Evolutionary conservation across 2,329 filamentous ascomycete genomes (phyloP).

Genomic region (Dissoconium aciculare): DNA sequence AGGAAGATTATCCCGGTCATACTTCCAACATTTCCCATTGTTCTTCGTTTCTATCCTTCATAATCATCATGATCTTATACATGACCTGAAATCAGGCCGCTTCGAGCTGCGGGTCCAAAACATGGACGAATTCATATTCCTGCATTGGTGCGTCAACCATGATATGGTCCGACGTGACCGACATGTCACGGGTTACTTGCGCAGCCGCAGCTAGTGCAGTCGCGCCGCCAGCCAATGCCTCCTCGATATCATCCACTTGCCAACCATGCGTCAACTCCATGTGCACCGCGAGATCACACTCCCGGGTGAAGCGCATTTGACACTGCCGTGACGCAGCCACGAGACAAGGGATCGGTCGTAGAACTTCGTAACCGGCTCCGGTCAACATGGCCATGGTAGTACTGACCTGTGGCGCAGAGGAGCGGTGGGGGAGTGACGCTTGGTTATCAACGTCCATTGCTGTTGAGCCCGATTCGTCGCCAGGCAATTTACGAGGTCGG

Average conservation of each 20-base stretch:
- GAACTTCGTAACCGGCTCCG: conserved; percentile 40
- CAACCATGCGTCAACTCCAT: conserved; percentile 32
- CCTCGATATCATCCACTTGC: conserved; percentile 25
- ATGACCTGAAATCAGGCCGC: too few relatives aligned
- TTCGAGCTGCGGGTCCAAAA: too few relatives aligned
- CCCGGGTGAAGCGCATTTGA: conserved; percentile 39
- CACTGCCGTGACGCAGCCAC: conserved; percentile 29
- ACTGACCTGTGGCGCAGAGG: conserved; percentile 3
- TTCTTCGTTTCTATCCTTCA: too few relatives aligned
- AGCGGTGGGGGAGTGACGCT: conserved; percentile 19
- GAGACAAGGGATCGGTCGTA: conserved; percentile 38
- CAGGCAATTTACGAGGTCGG: conserved; percentile 19
- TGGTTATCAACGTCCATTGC: conserved; percentile 28
- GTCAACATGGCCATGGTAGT: conserved; percentile 31
- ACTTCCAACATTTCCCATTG: too few relatives aligned
- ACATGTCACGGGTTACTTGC: too few relatives aligned
- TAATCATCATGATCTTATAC: too few relatives aligned
- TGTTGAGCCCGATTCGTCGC: conserved; percentile 23
- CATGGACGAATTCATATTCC: too few relatives aligned
- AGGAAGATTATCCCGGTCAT: too few relatives aligned
- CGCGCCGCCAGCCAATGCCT: conserved; percentile 26
- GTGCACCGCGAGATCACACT: conserved; percentile 44
- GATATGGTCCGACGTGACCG: too few relatives aligned
- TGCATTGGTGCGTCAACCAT: too few relatives aligned
- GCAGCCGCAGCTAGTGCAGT: not conserved